These are phyloP conservation scores for Colletotrichum chrysophilum DNA, from an alignment of 2,329 filamentous ascomycete species.

Conservation along the genomic window DNA sequence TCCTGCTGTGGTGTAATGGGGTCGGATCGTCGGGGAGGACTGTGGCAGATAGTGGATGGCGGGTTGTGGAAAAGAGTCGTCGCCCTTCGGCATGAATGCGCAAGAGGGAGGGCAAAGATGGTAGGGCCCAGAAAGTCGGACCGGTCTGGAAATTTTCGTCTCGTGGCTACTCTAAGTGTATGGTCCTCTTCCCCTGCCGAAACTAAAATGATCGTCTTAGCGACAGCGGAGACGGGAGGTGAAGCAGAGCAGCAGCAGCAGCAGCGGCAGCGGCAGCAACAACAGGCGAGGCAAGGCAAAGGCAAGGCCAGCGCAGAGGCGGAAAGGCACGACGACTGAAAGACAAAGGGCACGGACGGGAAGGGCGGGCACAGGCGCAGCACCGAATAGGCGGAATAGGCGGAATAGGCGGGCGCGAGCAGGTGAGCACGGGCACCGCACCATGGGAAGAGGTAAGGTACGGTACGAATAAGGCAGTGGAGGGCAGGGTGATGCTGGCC, in stretches of 20 bases:
- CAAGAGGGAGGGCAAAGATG: neutral
- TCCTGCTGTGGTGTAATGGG: neutral
- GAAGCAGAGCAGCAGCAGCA: neutral
- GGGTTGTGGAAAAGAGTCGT: constrained; percentile 18
- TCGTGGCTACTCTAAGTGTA: constrained; percentile 5
- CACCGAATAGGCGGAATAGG: neutral
- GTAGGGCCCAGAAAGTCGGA: constrained; percentile 12
- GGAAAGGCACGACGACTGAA: neutral
- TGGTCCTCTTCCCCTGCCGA: constrained; percentile 21
- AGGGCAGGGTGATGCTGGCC: neutral
- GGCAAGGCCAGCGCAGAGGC: neutral
- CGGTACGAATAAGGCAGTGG: neutral
- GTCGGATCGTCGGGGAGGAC: constrained; percentile 3
- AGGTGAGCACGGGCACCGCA: neutral
- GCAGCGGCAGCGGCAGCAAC: neutral
- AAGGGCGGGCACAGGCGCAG: neutral
- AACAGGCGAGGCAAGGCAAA: neutral
- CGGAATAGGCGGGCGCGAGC: neutral
- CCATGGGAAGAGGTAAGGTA: neutral
- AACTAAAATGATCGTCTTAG: constrained; percentile 20
- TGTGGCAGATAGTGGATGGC: constrained; percentile 2
- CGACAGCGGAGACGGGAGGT: constrained; percentile 9
- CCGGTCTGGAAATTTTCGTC: constrained; percentile 14
- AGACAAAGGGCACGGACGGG: neutral
- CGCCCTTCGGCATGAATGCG: constrained; percentile 25